Conservation (phyloP, 164 flowering plant species). For the Cinnamomum chago region DNA sequence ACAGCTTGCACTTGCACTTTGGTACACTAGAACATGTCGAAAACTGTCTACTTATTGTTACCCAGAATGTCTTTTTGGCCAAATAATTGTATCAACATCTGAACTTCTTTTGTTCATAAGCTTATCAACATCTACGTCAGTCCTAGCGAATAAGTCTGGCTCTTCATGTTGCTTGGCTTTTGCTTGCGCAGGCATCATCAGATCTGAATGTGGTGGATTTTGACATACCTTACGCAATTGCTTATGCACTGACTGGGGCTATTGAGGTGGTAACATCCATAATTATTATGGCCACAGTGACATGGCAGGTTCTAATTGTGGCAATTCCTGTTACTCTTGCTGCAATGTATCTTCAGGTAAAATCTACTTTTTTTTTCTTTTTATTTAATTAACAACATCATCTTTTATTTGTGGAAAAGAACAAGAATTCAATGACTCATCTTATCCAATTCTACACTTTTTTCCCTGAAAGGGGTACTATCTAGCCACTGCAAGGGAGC, state of each 20-base stretch:
- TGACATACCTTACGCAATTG: conserved; percentile 57
- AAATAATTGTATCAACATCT: too few relatives aligned
- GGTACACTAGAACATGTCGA: too few relatives aligned
- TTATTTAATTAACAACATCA: not conserved
- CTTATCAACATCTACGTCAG: too few relatives aligned
- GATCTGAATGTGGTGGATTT: conserved; percentile 70
- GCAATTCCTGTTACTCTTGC: conserved; percentile 42
- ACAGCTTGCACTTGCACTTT: too few relatives aligned
- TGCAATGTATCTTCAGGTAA: conserved; percentile 63
- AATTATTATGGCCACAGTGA: conserved; percentile 63
- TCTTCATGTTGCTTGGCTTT: not conserved
- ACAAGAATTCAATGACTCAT: not conserved
- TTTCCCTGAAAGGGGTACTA: conserved; percentile 47
- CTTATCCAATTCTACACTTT: not conserved
- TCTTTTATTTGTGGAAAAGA: not conserved
- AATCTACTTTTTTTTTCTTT: not conserved
- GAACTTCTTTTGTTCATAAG: too few relatives aligned
- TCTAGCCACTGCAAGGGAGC: conserved; percentile 63
- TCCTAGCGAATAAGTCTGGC: not conserved
- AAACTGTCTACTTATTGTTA: too few relatives aligned
- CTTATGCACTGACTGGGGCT: conserved; percentile 33
- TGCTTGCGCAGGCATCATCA: conserved; percentile 71
- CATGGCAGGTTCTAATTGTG: conserved; percentile 85
- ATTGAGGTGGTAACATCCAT: conserved; percentile 40
- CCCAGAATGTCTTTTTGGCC: too few relatives aligned